Conservation (phyloP, 306 rosid genomes). For the Luffa aegyptiaca region DNA sequence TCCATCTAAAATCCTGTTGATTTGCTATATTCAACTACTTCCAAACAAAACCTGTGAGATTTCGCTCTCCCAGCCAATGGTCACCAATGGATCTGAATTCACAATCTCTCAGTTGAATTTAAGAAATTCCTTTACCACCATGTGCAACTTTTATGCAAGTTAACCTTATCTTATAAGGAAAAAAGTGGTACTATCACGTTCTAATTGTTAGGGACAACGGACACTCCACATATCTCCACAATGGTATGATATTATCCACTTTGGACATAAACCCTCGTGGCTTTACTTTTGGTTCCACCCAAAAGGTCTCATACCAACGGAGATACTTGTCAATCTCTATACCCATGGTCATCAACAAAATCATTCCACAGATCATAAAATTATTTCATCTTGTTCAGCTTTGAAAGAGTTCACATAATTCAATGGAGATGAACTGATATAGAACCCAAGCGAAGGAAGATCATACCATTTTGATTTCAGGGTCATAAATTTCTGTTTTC, state of each 20-base stretch:
- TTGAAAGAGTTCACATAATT: background rate
- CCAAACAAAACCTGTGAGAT: background rate
- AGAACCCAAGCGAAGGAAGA: background rate
- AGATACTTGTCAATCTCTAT: too few species aligned
- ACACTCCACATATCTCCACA: too few species aligned
- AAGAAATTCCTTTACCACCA: background rate
- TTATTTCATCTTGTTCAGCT: background rate
- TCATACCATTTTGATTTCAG: constrained; percentile 45
- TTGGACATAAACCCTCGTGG: too few species aligned
- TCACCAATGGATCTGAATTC: background rate
- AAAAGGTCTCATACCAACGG: too few species aligned
- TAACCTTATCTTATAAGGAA: background rate
- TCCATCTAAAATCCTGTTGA: background rate
- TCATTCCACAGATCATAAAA: background rate
- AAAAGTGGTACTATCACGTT: background rate
- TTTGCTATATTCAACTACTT: background rate
- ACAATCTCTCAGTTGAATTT: background rate
- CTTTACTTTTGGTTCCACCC: too few species aligned
- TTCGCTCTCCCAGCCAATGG: background rate
- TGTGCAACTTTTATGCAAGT: background rate
- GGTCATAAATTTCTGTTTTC: constrained; percentile 47
- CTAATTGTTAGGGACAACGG: too few species aligned
- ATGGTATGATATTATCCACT: too few species aligned
- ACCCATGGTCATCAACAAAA: too few species aligned
- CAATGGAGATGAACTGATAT: background rate